A percentile compares a stretch with the other conserved stretches of the same genome.
Conservation (phyloP, 192 early-diverging fungal genomes). For the Diversispora eburnea region DNA sequence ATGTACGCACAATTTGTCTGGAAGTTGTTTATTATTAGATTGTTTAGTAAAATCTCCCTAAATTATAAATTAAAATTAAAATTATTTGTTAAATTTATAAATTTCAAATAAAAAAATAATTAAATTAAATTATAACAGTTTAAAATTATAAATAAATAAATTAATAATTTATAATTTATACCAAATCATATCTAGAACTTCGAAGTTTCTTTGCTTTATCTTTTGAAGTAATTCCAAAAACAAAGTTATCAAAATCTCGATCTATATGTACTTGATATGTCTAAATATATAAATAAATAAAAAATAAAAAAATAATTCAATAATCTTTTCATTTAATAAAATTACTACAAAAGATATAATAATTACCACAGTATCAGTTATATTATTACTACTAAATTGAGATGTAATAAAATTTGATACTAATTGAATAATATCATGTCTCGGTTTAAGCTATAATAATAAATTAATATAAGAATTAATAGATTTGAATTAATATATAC, state of each 20-base stretch:
- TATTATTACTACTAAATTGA: constrained; percentile 9
- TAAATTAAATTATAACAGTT: neutral
- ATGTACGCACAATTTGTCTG: neutral
- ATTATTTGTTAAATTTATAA: neutral
- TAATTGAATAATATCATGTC: neutral
- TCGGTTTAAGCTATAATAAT: neutral
- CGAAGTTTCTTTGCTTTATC: neutral
- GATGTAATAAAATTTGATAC: constrained; percentile 3
- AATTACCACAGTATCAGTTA: neutral
- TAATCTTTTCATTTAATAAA: neutral
- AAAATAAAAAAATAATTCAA: neutral
- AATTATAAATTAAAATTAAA: neutral
- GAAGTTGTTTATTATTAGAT: neutral
- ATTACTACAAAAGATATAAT: neutral
- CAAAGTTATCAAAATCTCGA: constrained; percentile 1
- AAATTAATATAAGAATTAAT: neutral
- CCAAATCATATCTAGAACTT: neutral
- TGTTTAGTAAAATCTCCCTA: constrained; percentile 5
- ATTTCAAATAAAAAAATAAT: neutral
- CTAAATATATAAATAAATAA: neutral
- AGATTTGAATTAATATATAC: neutral
- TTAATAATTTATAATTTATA: neutral
- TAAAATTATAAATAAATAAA: neutral
- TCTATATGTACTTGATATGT: neutral
- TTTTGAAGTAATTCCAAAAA: neutral